Base-by-base conservation (phyloP, 2,329 filamentous ascomycete genomes). In the Hymenoscyphus salicellus region DNA sequence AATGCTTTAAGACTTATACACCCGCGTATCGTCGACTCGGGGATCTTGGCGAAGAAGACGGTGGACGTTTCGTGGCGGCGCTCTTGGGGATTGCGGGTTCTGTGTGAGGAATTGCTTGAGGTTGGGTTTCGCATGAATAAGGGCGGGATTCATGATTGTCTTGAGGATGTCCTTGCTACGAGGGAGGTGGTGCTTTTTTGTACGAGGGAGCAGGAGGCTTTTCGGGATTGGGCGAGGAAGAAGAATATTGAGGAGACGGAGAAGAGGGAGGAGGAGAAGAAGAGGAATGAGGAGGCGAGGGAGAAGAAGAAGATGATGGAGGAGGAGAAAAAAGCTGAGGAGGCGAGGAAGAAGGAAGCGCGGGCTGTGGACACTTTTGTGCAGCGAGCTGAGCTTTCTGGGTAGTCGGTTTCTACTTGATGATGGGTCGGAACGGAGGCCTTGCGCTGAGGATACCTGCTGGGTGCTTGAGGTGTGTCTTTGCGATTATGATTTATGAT, bases 161-260 rank as follows among this genome's bases (percentile, higher is more conserved):
- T 84, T 5, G 81, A 84, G 69, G 80, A 84, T 72, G 79, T 81
- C 0, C 76, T 81, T 38, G 82, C 83, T 0, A 75, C 79, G 0
- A 77, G 83, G 7, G 82, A 84, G 69, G 69, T 85, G 57, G 75
- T 79, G 5, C 71, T 85, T 1, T 82, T 77, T 75, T 79, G 77
- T 63, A 68, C 81, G n/a, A 74, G 73, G 63, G 75, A 81, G n/a
- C 72, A 72, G 2, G 72, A 76, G 1, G 66, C 65, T 14, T 72
- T 83, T 8, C 65, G 70, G 2, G 71, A 55, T 20, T 80, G 78
- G 77, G 80, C 74, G 55, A 36, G 55, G 38, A 55, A 46, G n/a
- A 71, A 66, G 65, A 68, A 57, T 61, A 32, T 26, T 5, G 70
- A 73, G 43, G 61, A 70, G 55, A 61, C 55, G 46, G 16, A 43